Conservation (phyloP, 306 rosid genomes). For the Heteromeles arbutifolia region DNA sequence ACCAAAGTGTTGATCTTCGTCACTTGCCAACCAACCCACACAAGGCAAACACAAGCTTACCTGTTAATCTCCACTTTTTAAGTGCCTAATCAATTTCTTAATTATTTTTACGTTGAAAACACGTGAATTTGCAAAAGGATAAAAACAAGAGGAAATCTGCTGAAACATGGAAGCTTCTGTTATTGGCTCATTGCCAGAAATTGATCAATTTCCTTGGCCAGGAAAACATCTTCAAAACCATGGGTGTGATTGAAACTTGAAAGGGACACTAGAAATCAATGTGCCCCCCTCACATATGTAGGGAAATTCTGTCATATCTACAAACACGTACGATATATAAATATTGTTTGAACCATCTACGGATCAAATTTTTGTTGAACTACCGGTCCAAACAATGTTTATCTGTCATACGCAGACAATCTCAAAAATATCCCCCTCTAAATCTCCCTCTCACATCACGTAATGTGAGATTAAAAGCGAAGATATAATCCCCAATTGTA, state of each 20-base stretch:
- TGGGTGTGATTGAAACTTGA: background rate
- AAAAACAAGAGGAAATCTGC: background rate
- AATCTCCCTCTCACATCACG: no score
- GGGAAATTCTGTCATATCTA: background rate
- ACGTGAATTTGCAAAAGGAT: background rate
- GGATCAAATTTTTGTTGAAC: no score
- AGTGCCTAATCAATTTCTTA: background rate
- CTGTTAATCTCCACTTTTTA: background rate
- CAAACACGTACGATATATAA: background rate
- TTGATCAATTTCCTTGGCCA: background rate
- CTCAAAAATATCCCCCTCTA: no score
- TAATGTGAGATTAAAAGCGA: no score
- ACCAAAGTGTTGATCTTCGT: constrained; percentile 44
- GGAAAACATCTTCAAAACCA: background rate
- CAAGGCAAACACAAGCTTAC: constrained; percentile 6
- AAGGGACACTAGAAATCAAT: background rate
- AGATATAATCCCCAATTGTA: no score
- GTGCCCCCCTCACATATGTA: no score
- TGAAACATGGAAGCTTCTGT: background rate
- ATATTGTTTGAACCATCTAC: background rate
- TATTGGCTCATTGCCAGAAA: constrained; percentile 10
- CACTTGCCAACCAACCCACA: constrained; percentile 65
- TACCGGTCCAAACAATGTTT: background rate
- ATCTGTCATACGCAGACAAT: no score
- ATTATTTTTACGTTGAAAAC: background rate